These are phyloP conservation scores for Ophiognomonia clavigignenti-juglandacearum DNA, from an alignment of 2,329 filamentous ascomycete genomes.

Conservation along the genomic window DNA sequence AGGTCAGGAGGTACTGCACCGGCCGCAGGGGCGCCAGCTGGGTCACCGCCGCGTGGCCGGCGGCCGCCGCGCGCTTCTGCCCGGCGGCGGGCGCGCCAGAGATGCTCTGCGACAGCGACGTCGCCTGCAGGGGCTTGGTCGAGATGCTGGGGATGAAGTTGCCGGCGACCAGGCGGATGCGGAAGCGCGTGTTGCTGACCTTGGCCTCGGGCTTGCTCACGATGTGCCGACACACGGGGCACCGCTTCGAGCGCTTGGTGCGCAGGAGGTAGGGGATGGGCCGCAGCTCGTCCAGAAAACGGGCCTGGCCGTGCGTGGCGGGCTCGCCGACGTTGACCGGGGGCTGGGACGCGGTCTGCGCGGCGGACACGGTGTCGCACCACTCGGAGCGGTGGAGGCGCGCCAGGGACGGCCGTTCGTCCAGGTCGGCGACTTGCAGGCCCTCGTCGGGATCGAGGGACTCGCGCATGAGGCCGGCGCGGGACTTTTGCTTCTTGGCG, in stretches of 20 bases:
- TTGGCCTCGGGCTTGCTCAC: constrained; percentile 92
- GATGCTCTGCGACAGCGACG: constrained; percentile 19
- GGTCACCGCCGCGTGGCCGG: constrained; percentile 3
- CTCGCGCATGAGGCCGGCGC: constrained; percentile 74
- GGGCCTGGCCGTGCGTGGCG: constrained; percentile 41
- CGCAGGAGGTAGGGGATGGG: constrained; percentile 79
- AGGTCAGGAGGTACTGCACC: constrained; percentile 79
- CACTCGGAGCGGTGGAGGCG: constrained; percentile 57
- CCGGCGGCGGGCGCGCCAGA: constrained; percentile 13
- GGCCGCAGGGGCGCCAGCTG: constrained; percentile 55
- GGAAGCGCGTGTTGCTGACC: constrained; percentile 81
- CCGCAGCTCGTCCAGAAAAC: constrained; percentile 69
- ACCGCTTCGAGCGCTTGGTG: constrained; percentile 91
- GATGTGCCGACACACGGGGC: constrained; percentile 88
- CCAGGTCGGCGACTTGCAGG: constrained; percentile 55
- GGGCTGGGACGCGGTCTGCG: constrained; percentile 44
- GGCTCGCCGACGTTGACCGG: constrained; percentile 31
- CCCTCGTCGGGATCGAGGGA: constrained; percentile 68
- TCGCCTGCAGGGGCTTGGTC: constrained; percentile 54
- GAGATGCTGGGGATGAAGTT: constrained; percentile 83
- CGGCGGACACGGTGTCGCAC: constrained; percentile 51
- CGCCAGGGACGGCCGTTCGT: constrained; percentile 58
- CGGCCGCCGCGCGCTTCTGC: background rate
- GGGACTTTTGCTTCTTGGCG: constrained; percentile 62
- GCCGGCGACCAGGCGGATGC: constrained; percentile 83